Percentiles rank a stretch among this genome's conserved stretches.
phyloP scores from a whole-genome alignment of 2,329 filamentous ascomycete genomes.

The Macroventuria anomochaeta region DNA sequence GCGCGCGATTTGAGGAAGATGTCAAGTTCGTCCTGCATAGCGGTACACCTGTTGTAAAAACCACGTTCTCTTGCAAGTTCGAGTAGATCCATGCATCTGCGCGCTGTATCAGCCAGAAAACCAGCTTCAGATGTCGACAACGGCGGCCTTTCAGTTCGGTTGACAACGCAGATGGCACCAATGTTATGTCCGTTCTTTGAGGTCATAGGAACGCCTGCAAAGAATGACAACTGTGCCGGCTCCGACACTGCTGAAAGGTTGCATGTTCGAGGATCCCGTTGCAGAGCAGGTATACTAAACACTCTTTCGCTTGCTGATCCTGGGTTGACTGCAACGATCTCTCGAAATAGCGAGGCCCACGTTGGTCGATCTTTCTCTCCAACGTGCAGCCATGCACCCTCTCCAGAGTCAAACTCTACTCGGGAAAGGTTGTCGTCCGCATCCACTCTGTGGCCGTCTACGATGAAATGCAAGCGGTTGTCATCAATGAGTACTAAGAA shows the following conservation, averaged over 20 bases:
- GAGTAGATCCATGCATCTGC: conserved; percentile 20
- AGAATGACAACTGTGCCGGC: conserved; percentile 8
- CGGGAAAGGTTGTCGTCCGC: neutral
- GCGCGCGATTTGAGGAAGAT: conserved; percentile 5
- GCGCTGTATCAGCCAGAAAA: conserved; percentile 8
- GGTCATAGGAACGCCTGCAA: conserved; percentile 16
- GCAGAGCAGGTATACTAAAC: neutral
- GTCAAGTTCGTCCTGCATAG: conserved; percentile 9
- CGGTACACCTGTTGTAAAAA: conserved; percentile 10
- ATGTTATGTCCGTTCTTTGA: conserved; percentile 16
- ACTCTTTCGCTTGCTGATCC: neutral
- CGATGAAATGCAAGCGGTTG: neutral
- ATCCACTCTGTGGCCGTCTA: neutral
- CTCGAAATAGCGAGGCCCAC: neutral
- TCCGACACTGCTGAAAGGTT: neutral
- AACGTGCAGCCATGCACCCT: neutral
- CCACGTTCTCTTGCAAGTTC: conserved; percentile 17
- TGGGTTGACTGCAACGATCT: neutral
- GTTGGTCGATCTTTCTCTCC: neutral
- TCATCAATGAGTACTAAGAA: neutral
- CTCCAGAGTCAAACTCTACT: neutral
- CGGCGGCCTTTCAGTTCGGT: neutral
- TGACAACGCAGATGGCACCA: conserved; percentile 21
- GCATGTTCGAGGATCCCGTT: neutral
- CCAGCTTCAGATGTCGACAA: conserved; percentile 6